Conservation (phyloP, 139 green algal species). For the Picochlorum costavermella region DNA sequence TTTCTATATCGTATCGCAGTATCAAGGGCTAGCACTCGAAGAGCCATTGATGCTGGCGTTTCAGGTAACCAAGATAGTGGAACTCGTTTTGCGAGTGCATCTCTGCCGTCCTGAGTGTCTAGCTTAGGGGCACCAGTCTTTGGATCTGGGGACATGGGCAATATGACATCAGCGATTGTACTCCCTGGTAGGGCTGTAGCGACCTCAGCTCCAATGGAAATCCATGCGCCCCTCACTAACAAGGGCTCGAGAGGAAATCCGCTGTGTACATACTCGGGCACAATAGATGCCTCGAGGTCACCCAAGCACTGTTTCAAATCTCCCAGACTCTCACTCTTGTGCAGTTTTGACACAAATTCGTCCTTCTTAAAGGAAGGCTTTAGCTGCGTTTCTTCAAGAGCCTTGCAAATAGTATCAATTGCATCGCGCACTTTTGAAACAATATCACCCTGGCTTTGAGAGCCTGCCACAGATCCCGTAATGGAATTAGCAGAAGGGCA, state of each 20-base stretch:
- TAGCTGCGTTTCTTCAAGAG: background rate
- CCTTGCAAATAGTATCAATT: conserved; percentile 5
- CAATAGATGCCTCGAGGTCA: conserved; percentile 42
- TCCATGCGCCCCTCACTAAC: conserved; percentile 52
- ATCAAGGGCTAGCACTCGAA: conserved; percentile 60
- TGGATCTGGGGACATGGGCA: background rate
- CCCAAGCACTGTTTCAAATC: conserved; percentile 46
- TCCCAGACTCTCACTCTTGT: conserved; percentile 10
- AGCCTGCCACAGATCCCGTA: too few relatives aligned
- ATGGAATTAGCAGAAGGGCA: background rate
- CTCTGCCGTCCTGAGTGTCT: background rate
- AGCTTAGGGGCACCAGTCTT: background rate
- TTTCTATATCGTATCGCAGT: conserved; percentile 44
- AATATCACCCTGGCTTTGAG: background rate
- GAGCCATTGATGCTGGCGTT: conserved; percentile 51
- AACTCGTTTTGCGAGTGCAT: background rate
- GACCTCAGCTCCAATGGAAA: conserved; percentile 35
- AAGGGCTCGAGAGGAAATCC: conserved; percentile 19
- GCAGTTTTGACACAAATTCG: conserved; percentile 32
- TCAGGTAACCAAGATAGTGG: conserved; percentile 66
- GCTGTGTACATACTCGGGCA: conserved; percentile 9
- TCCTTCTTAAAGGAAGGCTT: conserved; percentile 4
- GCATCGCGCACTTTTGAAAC: conserved; percentile 8
- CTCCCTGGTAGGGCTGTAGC: conserved; percentile 19
- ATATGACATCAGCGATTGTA: conserved; percentile 10